Percentiles rank a stretch among this genome's conserved stretches.
Conservation (phyloP, 1,284 basidiomycete species). For the Leccinum pachyderme region DNA sequence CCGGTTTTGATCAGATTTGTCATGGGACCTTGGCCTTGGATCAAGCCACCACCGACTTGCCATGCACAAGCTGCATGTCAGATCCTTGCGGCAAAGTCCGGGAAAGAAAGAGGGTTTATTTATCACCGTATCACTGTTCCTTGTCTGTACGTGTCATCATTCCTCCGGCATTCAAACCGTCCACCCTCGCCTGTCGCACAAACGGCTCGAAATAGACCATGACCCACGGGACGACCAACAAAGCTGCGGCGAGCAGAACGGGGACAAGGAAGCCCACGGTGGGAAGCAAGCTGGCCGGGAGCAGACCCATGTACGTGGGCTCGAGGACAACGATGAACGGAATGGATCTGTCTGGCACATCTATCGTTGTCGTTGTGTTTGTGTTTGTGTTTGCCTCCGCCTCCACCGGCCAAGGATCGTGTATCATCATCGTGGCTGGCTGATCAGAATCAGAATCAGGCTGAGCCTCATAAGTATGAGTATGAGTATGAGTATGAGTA, state of each 20-base stretch:
- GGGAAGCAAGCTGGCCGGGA: conserved; percentile 56
- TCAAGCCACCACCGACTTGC: conserved; percentile 11
- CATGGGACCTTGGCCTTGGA: background rate
- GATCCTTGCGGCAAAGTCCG: conserved; percentile 3
- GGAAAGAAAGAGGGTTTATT: background rate
- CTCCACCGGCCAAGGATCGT: background rate
- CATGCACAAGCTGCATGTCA: conserved; percentile 29
- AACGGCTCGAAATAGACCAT: conserved; percentile 34
- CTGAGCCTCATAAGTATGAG: background rate
- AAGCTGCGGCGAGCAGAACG: conserved; percentile 31
- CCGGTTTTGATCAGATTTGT: background rate
- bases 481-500: background rate
- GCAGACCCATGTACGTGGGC: conserved; percentile 53
- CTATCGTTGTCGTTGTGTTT: background rate
- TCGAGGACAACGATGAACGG: conserved; percentile 56
- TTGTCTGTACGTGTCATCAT: conserved; percentile 13
- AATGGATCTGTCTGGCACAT: conserved; percentile 26
- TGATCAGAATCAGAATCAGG: background rate
- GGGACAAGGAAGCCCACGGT: conserved; percentile 38
- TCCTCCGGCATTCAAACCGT: conserved; percentile 23
- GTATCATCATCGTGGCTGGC: background rate
- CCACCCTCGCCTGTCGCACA: conserved; percentile 33
- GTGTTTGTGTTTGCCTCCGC: background rate
- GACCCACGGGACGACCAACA: conserved; percentile 34
- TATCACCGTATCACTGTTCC: conserved; percentile 18